phyloP scores from a whole-genome alignment of 1,139 yeast species.

The Nakaseomyces delphensis region DNA sequence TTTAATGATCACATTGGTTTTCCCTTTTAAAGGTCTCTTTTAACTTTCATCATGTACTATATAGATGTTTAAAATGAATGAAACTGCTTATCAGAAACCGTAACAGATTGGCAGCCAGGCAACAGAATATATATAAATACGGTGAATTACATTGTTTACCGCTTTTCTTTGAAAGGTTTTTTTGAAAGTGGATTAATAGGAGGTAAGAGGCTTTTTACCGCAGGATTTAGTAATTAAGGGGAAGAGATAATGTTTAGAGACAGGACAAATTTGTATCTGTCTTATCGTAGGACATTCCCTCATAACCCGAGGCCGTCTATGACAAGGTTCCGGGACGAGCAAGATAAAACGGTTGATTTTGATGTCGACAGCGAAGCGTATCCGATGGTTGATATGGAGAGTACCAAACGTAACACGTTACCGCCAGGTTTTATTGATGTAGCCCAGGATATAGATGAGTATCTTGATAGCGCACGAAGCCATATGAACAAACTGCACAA shows the following conservation, averaged over 20 bases:
- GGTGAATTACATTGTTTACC: too few species aligned
- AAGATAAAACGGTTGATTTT: constrained; percentile 13
- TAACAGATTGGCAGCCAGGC: too few species aligned
- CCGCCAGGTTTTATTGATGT: constrained; percentile 77
- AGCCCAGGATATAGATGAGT: constrained; percentile 60
- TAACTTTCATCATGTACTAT: too few species aligned
- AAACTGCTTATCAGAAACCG: too few species aligned
- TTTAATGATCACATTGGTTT: too few species aligned
- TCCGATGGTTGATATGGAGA: constrained; percentile 11
- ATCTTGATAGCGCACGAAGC: constrained; percentile 41
- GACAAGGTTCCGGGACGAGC: constrained; percentile 10
- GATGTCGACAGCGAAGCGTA: constrained; percentile 6
- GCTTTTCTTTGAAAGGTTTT: too few species aligned
- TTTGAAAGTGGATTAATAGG: too few species aligned
- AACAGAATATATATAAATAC: too few species aligned
- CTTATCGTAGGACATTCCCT: constrained; percentile 66
- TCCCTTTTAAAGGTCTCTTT: too few species aligned
- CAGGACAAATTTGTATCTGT: constrained; percentile 59
- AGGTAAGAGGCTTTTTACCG: too few species aligned
- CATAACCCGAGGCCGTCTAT: constrained; percentile 32
- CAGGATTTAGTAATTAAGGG: too few species aligned
- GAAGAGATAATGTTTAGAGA: constrained; percentile 51
- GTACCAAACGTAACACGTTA: constrained; percentile 39
- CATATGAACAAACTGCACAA: constrained; percentile 48
- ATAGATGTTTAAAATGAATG: too few species aligned